Base-by-base conservation (phyloP, 148 eudicot genomes). In the Cornus suecica region DNA sequence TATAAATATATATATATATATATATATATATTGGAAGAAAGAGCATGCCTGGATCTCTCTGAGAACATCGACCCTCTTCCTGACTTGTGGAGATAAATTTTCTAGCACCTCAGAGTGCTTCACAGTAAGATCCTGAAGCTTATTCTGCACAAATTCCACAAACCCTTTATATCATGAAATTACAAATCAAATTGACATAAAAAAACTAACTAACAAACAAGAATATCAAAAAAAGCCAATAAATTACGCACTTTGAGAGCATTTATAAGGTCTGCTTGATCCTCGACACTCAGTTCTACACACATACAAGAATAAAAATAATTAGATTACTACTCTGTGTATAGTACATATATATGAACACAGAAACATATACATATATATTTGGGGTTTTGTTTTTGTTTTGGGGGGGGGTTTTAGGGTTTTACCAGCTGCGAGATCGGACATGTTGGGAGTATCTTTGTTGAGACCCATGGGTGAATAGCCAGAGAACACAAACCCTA, bases 31-130 rank as follows among this genome's bases (percentile, higher is more conserved):
- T 58, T 58, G 62, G 62, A 1, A 58, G 25, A 54, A 72, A 28
- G 31, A 28, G 28, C 69, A 62, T 78, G n/a, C 86, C 86, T 83
- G 86, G 13, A 83, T 80, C 60, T 77, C 86, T 72, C 83, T 83
- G 4, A 83, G 78, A 42, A 72, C 80, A 2, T 69, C 83, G 65
- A 83, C 86, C 14, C 86, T 80, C 60, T 80, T 80, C 76, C 75
- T 72, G 67, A 83, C 83, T 25, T 31, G 58, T 1, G 80, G 80
- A 4, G 86, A 52, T 51, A 83, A 70, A 23, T n/a, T 77, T 41
- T 83, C 86, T 23, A 79, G 68, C 32, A 80, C 74, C 37, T 76
- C 83, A 9, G 86, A 45, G 68, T 83, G 86, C 52, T 83, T 69
- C 26, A 75, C 86, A 52, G 75, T 68, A 72, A 83, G 76, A 80